Evolutionary conservation across 768 basidiomycete species (phyloP).

Genomic region (Boletus sp.): DNA sequence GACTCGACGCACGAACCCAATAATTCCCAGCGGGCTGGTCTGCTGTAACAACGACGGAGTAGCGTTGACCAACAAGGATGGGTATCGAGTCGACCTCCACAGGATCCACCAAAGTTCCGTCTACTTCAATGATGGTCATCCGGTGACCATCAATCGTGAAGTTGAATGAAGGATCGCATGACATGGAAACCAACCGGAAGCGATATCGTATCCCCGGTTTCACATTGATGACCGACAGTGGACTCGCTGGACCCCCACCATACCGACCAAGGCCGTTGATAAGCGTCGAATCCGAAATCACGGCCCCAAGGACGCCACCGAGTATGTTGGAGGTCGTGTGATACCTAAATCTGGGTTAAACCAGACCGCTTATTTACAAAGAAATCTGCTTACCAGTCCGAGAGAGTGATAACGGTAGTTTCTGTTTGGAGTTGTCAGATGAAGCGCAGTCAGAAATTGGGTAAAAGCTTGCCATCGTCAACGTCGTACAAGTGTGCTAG

Average conservation of each 20-base stretch:
- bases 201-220: constrained; percentile 43
- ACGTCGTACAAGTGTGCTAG: constrained; percentile 40
- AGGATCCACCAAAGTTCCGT: constrained; percentile 42
- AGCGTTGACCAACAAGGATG: constrained; percentile 36
- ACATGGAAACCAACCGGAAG: constrained; percentile 49
- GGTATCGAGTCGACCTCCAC: constrained; percentile 39
- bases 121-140: constrained; percentile 53
- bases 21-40: constrained; percentile 49
- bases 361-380: not conserved
- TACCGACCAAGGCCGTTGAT: constrained; percentile 54
- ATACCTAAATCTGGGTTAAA: constrained; percentile 32
- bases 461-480: constrained; percentile 37
- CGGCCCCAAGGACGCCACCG: constrained; percentile 3
- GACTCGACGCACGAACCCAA: constrained; percentile 54
- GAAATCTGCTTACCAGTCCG: constrained; percentile 41
- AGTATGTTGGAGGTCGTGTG: constrained; percentile 27
- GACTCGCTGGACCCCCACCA: constrained; percentile 36
- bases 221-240: constrained; percentile 47
- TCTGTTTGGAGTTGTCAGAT: constrained; percentile 18
- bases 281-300: constrained; percentile 38
- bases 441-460: not conserved
- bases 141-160: constrained; percentile 47
- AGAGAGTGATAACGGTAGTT: constrained; percentile 45
- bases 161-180: constrained; percentile 42
- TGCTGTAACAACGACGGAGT: constrained; percentile 45